Conservation (phyloP, 2,329 filamentous ascomycete species). For the Periconia sp. region DNA sequence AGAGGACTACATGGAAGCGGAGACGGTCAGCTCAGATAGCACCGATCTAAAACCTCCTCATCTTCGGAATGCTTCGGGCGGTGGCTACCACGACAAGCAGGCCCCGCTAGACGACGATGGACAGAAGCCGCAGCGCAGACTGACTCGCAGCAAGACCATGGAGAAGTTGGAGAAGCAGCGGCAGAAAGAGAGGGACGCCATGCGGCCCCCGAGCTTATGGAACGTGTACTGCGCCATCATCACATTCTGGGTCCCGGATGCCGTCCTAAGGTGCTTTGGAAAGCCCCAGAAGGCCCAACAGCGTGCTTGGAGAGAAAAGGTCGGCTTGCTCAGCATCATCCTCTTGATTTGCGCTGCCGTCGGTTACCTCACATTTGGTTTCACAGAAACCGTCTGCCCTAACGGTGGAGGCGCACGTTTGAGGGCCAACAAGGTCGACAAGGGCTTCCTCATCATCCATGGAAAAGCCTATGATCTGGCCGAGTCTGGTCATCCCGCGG, state of each 20-base stretch:
- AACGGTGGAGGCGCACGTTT: constrained; percentile 70
- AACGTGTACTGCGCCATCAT: constrained; percentile 92
- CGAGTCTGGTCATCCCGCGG: constrained; percentile 77
- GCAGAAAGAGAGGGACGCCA: constrained; percentile 66
- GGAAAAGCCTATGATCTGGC: constrained; percentile 87
- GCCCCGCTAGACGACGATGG: constrained; percentile 38
- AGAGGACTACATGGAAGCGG: constrained; percentile 67
- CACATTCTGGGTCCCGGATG: constrained; percentile 93
- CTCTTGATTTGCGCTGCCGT: constrained; percentile 85
- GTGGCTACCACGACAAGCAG: constrained; percentile 47
- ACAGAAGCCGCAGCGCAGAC: constrained; percentile 60
- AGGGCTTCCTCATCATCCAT: constrained; percentile 95
- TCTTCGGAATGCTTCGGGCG: constrained; percentile 44
- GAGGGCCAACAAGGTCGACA: constrained; percentile 79
- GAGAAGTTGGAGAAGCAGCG: constrained; percentile 66
- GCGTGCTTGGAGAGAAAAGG: constrained; percentile 96
- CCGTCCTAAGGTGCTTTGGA: constrained; percentile 83
- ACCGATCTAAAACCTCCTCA: constrained; percentile 59
- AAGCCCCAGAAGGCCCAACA: constrained; percentile 85
- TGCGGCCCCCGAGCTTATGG: constrained; percentile 86
- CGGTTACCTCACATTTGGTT: constrained; percentile 95
- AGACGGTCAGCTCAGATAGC: constrained; percentile 68
- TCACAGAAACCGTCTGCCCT: constrained; percentile 86
- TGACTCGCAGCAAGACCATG: constrained; percentile 67
- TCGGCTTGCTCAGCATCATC: constrained; percentile 95